Conservation (phyloP, 2,329 filamentous ascomycete species). For the Botrytis galanthina region DNA sequence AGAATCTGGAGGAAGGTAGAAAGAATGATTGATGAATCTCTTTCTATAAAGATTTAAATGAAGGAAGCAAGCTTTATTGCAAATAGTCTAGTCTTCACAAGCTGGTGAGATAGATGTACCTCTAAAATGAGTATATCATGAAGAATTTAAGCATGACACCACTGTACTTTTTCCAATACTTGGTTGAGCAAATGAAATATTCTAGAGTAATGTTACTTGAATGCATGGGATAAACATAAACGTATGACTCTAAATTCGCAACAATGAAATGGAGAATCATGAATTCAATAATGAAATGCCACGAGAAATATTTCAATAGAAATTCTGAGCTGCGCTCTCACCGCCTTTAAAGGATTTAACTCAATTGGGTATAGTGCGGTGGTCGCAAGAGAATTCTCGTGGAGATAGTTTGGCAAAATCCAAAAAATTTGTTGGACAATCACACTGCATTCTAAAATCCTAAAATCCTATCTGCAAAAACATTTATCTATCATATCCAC, state of each 20-base stretch:
- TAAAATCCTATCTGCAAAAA: slow-evolving; percentile 1
- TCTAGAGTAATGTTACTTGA: not conserved
- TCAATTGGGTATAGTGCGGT: not conserved
- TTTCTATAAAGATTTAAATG: slow-evolving; percentile 14
- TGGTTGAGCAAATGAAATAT: not conserved
- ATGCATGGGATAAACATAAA: not conserved
- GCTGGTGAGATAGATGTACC: not conserved
- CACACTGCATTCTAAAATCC: not conserved
- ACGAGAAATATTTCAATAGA: not conserved
- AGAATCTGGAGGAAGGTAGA: slow-evolving; percentile 13
- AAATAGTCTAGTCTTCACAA: not conserved
- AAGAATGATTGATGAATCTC: slow-evolving; percentile 13
- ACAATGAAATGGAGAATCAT: not conserved
- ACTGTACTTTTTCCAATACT: not conserved
- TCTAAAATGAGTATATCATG: slow-evolving; percentile 15
- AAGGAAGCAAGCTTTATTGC: not conserved
- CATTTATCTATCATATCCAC: not conserved
- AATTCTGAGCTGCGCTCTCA: not conserved
- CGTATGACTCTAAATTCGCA: not conserved
- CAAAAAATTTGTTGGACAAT: slow-evolving; percentile 13
- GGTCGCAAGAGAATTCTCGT: slow-evolving; percentile 4
- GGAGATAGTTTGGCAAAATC: slow-evolving; percentile 7
- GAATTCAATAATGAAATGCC: not conserved
- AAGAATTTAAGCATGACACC: not conserved
- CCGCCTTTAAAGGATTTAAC: not conserved